Evolutionary conservation across 306 rosid genomes (phyloP), one percentile per base, ranked within the genome.

Genomic region (Lagenaria siceraria): DNA sequence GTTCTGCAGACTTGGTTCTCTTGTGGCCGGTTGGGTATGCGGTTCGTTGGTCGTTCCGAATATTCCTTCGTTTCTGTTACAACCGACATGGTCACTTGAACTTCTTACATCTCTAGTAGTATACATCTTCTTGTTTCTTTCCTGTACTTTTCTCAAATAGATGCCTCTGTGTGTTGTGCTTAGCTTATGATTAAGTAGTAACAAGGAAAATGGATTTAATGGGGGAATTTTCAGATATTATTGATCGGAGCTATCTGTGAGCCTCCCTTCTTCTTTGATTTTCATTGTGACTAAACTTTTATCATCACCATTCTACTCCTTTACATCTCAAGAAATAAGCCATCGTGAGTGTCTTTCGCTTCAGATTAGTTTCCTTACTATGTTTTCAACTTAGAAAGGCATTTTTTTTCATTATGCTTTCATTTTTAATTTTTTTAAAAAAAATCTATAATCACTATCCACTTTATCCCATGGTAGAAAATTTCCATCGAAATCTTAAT

Each of bases 41-140:
- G 97, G 99, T 76, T 95, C 97, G 5, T 18, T 92, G 65, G 78
- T 87, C 84, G 93, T 85, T 66, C 99, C 99, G 9, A 88, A 79
- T 68, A 87, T 95, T 86, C 99, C 97, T 1, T 62, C 92, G 8
- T 10, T 92, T 78, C 87, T 95, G 56, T 80, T 95, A 53, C 91
- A 87, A 65, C 97, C 99, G 19, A 88, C 92, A 5, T 92, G 97
- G 99, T 87, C 93, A 33, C 97, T 92, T 9, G 97, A 92, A 78
- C 96, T 95, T 29, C 77, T 87, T 27, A 96, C 99, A 9, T 96
- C 99, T 8, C 83, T 96, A 68, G 93, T 95, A 38, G 97, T 80
- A 25, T 95, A 92, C 78, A 35, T 89, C 62, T 90, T 87, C 87
- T 77, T 95, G 85, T 92, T 95, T 84, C 70, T 90, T 70, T 85